phyloP scores from a whole-genome alignment of 2,329 filamentous ascomycete species.

The Exserohilum turcica region DNA sequence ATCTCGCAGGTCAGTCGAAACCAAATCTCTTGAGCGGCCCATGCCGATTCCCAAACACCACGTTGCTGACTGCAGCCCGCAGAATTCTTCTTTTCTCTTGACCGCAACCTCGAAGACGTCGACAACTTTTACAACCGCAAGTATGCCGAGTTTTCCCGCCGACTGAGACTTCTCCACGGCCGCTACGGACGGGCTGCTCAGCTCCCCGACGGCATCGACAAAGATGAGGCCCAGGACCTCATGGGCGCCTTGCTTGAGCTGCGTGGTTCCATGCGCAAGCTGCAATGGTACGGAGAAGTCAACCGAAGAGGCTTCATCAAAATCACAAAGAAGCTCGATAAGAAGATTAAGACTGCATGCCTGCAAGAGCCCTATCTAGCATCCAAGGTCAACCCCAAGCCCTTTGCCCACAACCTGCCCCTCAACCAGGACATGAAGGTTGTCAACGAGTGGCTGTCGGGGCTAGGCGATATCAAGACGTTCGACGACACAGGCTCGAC shows the following conservation, averaged over 20 bases:
- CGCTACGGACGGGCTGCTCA: slow-evolving; percentile 80
- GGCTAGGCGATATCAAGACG: slow-evolving; percentile 77
- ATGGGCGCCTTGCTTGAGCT: slow-evolving; percentile 89
- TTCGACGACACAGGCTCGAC: slow-evolving; percentile 75
- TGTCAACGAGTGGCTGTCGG: slow-evolving; percentile 91
- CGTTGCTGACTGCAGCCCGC: slow-evolving; percentile 24
- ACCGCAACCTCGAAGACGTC: slow-evolving; percentile 96
- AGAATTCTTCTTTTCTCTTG: slow-evolving; percentile 97
- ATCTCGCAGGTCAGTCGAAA: slow-evolving; percentile 79
- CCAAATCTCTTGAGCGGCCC: too few relatives aligned
- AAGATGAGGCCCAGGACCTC: slow-evolving; percentile 88
- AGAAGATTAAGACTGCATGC: slow-evolving; percentile 78
- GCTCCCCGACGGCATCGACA: slow-evolving; percentile 73
- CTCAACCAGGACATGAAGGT: slow-evolving; percentile 64
- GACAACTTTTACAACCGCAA: slow-evolving; percentile 98
- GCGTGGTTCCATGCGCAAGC: slow-evolving; percentile 81
- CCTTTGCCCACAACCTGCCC: slow-evolving; percentile 78
- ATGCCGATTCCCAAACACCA: not conserved
- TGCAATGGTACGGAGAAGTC: slow-evolving; percentile 98
- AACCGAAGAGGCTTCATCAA: slow-evolving; percentile 95
- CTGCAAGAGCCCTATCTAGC: slow-evolving; percentile 86
- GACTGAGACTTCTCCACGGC: slow-evolving; percentile 83
- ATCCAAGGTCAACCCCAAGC: slow-evolving; percentile 85
- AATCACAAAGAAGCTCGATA: slow-evolving; percentile 98
- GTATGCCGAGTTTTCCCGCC: slow-evolving; percentile 79